These are phyloP conservation scores for Linaria vulgaris DNA, from an alignment of 257 asterid species.

Conservation along the genomic window DNA sequence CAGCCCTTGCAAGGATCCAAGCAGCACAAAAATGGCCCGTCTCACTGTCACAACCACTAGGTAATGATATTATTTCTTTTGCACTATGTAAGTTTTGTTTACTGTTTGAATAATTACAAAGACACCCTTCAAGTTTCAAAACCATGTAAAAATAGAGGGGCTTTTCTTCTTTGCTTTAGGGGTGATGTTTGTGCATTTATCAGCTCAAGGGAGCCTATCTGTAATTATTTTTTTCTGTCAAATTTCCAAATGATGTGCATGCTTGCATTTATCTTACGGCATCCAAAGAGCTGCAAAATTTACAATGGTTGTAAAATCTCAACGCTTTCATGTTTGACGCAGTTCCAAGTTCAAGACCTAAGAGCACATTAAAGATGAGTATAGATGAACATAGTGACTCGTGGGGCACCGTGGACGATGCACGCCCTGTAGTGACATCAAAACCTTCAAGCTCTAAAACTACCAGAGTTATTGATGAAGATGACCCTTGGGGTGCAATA, in stretches of 20 bases:
- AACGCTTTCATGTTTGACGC: constrained; percentile 30
- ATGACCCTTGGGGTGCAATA: constrained; percentile 70
- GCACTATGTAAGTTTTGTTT: not conserved
- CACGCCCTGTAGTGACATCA: constrained; percentile 54
- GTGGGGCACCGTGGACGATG: constrained; percentile 67
- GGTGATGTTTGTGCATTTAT: too few species aligned
- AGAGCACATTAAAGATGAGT: constrained; percentile 42
- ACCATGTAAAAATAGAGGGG: too few species aligned
- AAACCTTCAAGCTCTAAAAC: constrained; percentile 38
- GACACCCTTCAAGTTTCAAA: too few species aligned
- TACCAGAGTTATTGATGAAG: constrained; percentile 48
- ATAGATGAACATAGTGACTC: constrained; percentile 56
- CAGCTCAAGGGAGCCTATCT: too few species aligned
- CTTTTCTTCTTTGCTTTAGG: too few species aligned
- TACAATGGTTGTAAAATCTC: not conserved
- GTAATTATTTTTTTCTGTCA: too few species aligned
- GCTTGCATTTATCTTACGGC: not conserved
- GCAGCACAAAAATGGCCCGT: constrained; percentile 94
- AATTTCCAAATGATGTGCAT: too few species aligned
- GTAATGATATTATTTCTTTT: constrained; percentile 31
- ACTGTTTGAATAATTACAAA: too few species aligned
- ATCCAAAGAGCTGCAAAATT: constrained; percentile 6
- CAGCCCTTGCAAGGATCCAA: constrained; percentile 81
- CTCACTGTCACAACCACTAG: constrained; percentile 65
- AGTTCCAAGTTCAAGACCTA: constrained; percentile 61